Percentiles rank a stretch among this genome's conserved stretches.
Conservation (phyloP, 2,329 filamentous ascomycete species). For the Verticillium albo-atrum region DNA sequence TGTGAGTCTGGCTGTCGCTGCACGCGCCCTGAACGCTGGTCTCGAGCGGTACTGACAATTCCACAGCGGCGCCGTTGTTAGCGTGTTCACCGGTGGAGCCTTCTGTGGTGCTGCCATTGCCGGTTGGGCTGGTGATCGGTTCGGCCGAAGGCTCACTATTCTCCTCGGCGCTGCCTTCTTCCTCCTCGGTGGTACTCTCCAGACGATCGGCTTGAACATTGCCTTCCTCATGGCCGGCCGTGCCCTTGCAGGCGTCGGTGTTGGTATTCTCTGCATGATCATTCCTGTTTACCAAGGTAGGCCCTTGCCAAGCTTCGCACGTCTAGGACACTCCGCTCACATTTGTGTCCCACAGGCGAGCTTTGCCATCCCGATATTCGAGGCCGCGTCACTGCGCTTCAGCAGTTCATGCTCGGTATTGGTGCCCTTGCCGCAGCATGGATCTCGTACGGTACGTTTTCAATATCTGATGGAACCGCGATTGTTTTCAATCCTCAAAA, state of each 20-base stretch:
- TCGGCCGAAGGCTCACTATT: conserved; percentile 70
- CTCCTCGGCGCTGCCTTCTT: conserved; percentile 66
- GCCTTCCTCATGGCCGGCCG: conserved; percentile 66
- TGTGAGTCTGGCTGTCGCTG: background rate
- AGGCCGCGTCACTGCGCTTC: conserved; percentile 67
- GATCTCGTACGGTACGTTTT: conserved; percentile 57
- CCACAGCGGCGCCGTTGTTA: conserved; percentile 23
- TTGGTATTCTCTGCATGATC: conserved; percentile 36
- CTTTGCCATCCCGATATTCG: conserved; percentile 73
- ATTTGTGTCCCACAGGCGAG: conserved; percentile 47
- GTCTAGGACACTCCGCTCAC: no score
- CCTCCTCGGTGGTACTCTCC: conserved; percentile 65
- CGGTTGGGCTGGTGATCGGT: conserved; percentile 56
- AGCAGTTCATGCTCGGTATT: conserved; percentile 79
- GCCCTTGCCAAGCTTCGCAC: no score
- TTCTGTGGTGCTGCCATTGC: conserved; percentile 65
- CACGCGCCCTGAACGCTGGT: no score
- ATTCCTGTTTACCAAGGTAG: conserved; percentile 65
- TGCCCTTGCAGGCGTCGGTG: conserved; percentile 60
- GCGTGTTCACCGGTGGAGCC: conserved; percentile 71
- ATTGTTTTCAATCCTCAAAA: conserved; percentile 12
- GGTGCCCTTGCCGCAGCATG: conserved; percentile 69
- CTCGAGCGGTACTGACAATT: background rate
- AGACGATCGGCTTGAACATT: conserved; percentile 59
- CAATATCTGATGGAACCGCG: conserved; percentile 62